These are phyloP conservation scores for Rehmannia glutinosa DNA, from an alignment of 257 asterid genomes.

Conservation along the genomic window DNA sequence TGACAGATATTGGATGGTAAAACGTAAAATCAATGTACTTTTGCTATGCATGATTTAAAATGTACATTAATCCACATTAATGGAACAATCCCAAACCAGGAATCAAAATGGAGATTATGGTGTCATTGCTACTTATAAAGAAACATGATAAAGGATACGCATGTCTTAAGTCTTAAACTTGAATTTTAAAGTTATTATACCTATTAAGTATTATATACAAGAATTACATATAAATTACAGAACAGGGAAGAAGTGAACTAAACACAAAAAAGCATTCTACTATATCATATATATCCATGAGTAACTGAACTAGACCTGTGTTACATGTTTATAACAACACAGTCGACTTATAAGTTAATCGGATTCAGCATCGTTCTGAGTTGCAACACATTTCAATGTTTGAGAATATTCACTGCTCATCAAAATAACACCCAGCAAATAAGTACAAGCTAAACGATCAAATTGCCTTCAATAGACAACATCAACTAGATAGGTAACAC, in stretches of 20 bases:
- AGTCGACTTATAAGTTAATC: neutral
- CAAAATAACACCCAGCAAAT: conserved; percentile 12
- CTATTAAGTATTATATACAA: too few species aligned
- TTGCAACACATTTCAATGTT: neutral
- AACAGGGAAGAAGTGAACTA: neutral
- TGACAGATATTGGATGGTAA: too few species aligned
- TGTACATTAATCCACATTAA: neutral
- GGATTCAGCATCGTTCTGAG: conserved; percentile 7
- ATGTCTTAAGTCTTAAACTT: neutral
- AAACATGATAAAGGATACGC: neutral
- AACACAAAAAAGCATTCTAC: neutral
- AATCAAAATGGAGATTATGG: too few species aligned
- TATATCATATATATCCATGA: neutral
- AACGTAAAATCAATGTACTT: too few species aligned
- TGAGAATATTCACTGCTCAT: conserved; percentile 17
- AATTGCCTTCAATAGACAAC: conserved; percentile 5
- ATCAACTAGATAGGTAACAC: conserved; percentile 8
- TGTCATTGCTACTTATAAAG: neutral
- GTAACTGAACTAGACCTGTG: neutral
- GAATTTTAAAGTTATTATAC: too few species aligned
- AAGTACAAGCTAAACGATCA: conserved; percentile 15
- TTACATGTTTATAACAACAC: conserved; percentile 10
- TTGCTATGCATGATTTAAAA: too few species aligned
- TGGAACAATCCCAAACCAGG: neutral
- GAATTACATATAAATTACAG: neutral